Conservation (phyloP, 2,329 filamentous ascomycete genomes). For the Diaporthe caulivora region DNA sequence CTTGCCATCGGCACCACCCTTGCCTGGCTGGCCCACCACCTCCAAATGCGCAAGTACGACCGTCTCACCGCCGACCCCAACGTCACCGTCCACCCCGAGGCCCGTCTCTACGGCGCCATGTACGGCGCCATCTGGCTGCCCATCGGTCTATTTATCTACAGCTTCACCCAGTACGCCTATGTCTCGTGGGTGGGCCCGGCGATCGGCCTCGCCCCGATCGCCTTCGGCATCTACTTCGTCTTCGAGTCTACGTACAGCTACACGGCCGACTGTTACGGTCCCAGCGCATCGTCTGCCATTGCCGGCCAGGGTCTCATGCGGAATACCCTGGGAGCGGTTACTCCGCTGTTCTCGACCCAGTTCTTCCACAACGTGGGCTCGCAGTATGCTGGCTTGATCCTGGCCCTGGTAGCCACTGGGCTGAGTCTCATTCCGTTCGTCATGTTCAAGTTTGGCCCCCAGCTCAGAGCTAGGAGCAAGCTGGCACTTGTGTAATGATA, state of each 20-base stretch:
- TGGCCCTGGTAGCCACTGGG: conserved; percentile 58
- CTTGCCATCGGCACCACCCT: conserved; percentile 62
- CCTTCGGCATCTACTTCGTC: conserved; percentile 66
- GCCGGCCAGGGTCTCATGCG: conserved; percentile 65
- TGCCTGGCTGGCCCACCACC: conserved; percentile 60
- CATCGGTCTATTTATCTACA: conserved; percentile 65
- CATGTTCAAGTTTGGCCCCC: conserved; percentile 56
- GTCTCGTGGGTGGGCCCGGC: conserved; percentile 62
- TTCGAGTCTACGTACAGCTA: conserved; percentile 57
- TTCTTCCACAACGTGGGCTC: conserved; percentile 67
- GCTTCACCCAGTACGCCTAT: conserved; percentile 63
- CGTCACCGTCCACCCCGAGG: conserved; percentile 55
- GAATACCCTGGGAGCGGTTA: conserved; percentile 65
- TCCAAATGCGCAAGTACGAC: conserved; percentile 65
- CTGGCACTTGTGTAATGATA: conserved; percentile 43
- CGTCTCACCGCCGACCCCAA: conserved; percentile 50
- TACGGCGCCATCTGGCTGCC: conserved; percentile 60
- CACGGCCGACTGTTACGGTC: conserved; percentile 65
- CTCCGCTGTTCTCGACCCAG: conserved; percentile 63
- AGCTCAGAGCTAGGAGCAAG: conserved; percentile 54
- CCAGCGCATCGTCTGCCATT: conserved; percentile 51
- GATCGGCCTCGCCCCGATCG: conserved; percentile 62
- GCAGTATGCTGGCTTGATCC: conserved; percentile 63
- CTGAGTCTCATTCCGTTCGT: conserved; percentile 54
- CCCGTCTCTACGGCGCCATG: conserved; percentile 62